Percentiles rank a stretch among this genome's conserved stretches.
Evolutionary conservation across 2,329 filamentous ascomycete species (phyloP).

Genomic region (Pyrenophora seminiperda): DNA sequence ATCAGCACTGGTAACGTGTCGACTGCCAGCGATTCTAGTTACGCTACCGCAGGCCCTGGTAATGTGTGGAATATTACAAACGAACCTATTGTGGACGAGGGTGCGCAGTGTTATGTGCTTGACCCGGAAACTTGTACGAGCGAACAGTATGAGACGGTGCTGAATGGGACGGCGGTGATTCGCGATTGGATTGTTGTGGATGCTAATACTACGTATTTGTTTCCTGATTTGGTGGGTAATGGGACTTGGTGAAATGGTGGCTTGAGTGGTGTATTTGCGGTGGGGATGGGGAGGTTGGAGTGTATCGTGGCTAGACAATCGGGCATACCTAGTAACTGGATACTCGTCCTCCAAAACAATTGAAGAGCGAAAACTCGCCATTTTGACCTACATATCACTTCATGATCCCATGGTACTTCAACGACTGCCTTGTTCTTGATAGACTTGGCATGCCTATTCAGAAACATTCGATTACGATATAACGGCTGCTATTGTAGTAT

Average conservation of each 20-base stretch:
- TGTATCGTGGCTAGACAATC: no score
- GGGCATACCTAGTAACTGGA: no score
- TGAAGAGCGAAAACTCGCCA: no score
- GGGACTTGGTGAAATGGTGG: constrained; percentile 18
- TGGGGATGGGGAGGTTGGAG: no score
- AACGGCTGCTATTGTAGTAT: no score
- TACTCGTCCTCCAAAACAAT: no score
- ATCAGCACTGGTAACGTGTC: constrained; percentile 60
- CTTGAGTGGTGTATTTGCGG: background rate
- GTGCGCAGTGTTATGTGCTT: constrained; percentile 44
- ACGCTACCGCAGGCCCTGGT: constrained; percentile 40
- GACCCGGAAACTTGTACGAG: constrained; percentile 37
- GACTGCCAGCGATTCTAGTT: constrained; percentile 49
- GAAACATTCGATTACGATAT: no score
- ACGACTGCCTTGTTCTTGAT: no score
- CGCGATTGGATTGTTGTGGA: constrained; percentile 45
- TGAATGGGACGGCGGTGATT: constrained; percentile 39
- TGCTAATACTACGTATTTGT: constrained; percentile 38
- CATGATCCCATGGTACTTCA: no score
- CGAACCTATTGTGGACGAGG: constrained; percentile 48
- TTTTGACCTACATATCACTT: no score
- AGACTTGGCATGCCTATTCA: no score
- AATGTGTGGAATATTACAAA: constrained; percentile 55
- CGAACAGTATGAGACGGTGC: constrained; percentile 41
- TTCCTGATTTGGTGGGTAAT: constrained; percentile 32